Evolutionary conservation across 305 asterid species (phyloP).

Genomic region (Fraxinus nigra): DNA sequence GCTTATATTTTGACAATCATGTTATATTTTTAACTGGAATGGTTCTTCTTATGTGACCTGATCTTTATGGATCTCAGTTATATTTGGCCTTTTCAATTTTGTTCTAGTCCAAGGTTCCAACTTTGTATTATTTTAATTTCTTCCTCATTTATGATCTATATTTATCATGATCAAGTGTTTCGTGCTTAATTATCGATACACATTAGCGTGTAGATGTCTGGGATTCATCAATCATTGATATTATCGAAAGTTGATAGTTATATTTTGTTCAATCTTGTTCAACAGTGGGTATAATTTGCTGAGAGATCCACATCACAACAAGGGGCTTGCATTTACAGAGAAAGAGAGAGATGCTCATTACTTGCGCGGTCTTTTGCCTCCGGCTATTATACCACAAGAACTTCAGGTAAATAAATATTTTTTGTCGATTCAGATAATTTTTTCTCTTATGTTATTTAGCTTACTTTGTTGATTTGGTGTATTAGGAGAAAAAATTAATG

Average conservation of each 20-base stretch:
- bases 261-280: slow-evolving; percentile 3
- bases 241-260: neutral
- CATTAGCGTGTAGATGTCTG: neutral
- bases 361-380: slow-evolving; percentile 87
- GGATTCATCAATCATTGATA: neutral
- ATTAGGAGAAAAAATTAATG: slow-evolving; percentile 73
- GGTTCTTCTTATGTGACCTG: neutral
- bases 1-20: neutral
- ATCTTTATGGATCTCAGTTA: neutral
- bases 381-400: slow-evolving; percentile 46
- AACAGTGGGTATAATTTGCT: slow-evolving; percentile 66
- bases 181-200: neutral
- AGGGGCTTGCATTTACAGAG: slow-evolving; percentile 83
- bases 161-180: neutral
- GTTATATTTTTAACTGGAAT: neutral
- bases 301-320: slow-evolving; percentile 85
- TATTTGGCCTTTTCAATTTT: neutral
- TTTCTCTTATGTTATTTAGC: neutral
- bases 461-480: slow-evolving; percentile 6
- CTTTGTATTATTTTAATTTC: neutral
- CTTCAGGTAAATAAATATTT: slow-evolving; percentile 53
- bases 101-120: neutral
- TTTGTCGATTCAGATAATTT: neutral
- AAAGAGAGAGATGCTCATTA: slow-evolving; percentile 82
- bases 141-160: neutral